phyloP scores from a whole-genome alignment of 202 grass and related monocot species.

The Saccharum hybrid region DNA sequence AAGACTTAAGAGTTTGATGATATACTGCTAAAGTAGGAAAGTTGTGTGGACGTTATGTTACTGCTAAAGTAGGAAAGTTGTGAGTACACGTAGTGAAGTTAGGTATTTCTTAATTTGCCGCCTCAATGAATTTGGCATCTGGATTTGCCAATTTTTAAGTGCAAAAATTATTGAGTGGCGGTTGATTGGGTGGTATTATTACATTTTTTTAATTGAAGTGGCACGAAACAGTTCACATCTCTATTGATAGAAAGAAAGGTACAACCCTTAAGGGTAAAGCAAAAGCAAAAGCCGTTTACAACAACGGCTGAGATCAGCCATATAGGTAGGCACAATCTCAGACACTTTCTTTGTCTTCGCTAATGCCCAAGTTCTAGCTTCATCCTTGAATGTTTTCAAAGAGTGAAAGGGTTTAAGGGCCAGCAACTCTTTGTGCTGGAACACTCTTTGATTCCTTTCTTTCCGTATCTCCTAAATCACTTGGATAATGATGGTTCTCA shows the following conservation, averaged over 20 bases:
- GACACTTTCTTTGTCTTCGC: background rate
- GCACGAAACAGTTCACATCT: background rate
- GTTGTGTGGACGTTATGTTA: background rate
- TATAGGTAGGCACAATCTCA: background rate
- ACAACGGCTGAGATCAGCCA: background rate
- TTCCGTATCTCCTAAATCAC: background rate
- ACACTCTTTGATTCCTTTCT: background rate
- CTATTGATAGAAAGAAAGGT: background rate
- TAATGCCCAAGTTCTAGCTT: background rate
- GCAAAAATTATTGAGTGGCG: background rate
- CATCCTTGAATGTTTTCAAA: background rate
- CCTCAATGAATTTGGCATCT: background rate
- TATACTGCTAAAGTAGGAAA: background rate
- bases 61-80: background rate
- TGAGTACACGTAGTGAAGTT: background rate
- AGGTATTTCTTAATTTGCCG: background rate
- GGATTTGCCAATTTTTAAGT: background rate
- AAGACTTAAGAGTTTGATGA: background rate
- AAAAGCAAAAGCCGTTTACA: background rate
- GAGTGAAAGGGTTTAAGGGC: background rate
- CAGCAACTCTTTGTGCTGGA: background rate
- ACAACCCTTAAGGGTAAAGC: background rate
- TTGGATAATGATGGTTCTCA: background rate
- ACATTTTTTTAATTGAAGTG: background rate
- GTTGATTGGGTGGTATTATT: background rate